Evolutionary conservation across 106 monocot genomes (phyloP).

Genomic region (Ottelia alismoides): DNA sequence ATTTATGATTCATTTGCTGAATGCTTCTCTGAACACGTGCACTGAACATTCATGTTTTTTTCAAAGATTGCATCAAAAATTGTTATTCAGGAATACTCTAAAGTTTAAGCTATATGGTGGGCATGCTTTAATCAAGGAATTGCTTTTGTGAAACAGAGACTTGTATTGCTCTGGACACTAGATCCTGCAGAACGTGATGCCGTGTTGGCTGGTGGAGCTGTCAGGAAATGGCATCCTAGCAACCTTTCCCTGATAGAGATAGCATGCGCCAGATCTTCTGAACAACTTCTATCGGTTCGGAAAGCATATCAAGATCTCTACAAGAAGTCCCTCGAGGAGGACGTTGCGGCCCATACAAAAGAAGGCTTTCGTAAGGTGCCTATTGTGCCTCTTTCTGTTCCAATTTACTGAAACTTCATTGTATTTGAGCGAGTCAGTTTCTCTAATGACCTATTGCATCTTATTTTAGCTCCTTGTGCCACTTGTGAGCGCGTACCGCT

Average conservation of each 20-base stretch:
- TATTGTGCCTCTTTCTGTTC: not conserved
- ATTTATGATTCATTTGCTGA: too few species aligned
- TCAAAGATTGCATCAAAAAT: too few species aligned
- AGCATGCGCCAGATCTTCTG: conserved; percentile 23
- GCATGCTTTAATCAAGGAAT: too few species aligned
- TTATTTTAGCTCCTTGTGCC: conserved; percentile 63
- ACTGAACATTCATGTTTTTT: too few species aligned
- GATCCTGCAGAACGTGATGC: conserved; percentile 64
- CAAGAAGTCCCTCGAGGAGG: conserved; percentile 76
- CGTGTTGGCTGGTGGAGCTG: conserved; percentile 35
- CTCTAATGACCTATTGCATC: conserved; percentile 23
- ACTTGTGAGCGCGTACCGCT: conserved; percentile 47
- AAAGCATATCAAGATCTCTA: conserved; percentile 49
- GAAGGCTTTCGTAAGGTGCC: conserved; percentile 61
- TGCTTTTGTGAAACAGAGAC: too few species aligned
- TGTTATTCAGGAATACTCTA: too few species aligned
- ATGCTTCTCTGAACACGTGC: too few species aligned
- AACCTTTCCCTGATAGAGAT: conserved; percentile 52
- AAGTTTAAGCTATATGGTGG: too few species aligned
- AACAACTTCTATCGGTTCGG: conserved; percentile 27
- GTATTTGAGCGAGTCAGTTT: too few species aligned
- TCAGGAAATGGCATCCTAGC: conserved; percentile 23
- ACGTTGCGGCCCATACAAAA: conserved; percentile 47
- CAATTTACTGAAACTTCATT: too few species aligned
- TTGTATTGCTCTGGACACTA: conserved; percentile 42